Base-by-base conservation (phyloP, 768 basidiomycete genomes). In the Suillus clintonianus region DNA sequence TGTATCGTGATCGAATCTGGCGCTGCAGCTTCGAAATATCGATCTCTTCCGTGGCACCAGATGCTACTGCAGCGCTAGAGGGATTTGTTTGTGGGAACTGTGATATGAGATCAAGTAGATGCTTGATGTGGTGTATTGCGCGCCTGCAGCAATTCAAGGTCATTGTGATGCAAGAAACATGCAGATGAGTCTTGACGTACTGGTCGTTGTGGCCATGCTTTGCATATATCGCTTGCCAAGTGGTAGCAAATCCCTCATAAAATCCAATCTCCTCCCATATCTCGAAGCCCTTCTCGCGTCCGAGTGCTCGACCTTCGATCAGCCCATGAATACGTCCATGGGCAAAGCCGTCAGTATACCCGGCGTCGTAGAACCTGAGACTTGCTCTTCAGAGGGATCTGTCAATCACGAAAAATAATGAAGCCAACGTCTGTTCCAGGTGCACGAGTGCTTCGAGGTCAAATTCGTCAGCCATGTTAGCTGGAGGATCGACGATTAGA, bases 251-350 rank as follows among this genome's bases (percentile, higher is more conserved):
- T 6, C 95, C 97, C 69, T 96, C 86, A 73, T 96, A 96, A 70
- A 89, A 98, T 2, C 93, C 95, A 14, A 99, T 84, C 75, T 99
- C 97, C 75, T 98, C 96, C 95, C 95, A 98, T 77, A 97, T 88
- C 76, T 97, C 95, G 74, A 89, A 98, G 0, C 92, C 93, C 69
- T 97, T 95, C 69, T 94, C 90, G 61, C 89, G 83, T 2, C 95
- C 97, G 19, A 98, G 82, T 0, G 91, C 90, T 15, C 95, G 83
- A 10, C 97, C 97, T 74, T 99, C 95, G 65, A 95, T 94, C 30
- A 92, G 76, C 2, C 97, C 95, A 69, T 97, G 95, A 7, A 95
- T 86, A 45, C 88, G 84, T 1, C 97, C 97, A 74, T 98, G 97
- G 0, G 82, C 87, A 71, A 84, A 86, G 2, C 97, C 96, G 61